phyloP scores from a whole-genome alignment of 2,329 filamentous ascomycete species.

The Colletotrichum ledebouriae region DNA sequence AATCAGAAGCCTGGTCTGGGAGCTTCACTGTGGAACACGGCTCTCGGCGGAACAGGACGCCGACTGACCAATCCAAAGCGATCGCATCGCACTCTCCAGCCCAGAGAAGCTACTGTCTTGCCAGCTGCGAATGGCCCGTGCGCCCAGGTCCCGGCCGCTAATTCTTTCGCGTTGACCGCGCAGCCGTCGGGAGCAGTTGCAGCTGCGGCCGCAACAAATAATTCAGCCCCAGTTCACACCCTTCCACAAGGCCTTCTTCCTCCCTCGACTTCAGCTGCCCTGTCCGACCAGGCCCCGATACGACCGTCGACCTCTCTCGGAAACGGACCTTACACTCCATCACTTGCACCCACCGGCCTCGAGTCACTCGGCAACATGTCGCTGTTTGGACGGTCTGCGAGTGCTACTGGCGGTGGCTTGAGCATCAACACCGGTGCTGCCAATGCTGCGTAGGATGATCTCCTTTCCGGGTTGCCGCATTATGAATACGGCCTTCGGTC shows the following conservation, averaged over 20 bases:
- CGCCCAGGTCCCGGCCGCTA: conserved; percentile 24
- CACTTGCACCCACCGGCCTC: conserved; percentile 8
- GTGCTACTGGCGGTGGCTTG: conserved; percentile 61
- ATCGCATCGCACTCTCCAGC: conserved; percentile 22
- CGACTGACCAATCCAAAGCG: conserved; percentile 24
- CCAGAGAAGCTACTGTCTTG: conserved; percentile 7
- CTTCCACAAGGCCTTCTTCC: not conserved
- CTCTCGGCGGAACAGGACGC: not conserved
- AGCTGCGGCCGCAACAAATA: conserved; percentile 10
- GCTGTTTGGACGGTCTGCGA: conserved; percentile 34
- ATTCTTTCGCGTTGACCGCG: conserved; percentile 38
- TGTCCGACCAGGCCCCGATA: not conserved
- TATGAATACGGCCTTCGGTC: not conserved
- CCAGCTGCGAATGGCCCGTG: conserved; percentile 32
- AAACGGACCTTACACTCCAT: not conserved
- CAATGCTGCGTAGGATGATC: conserved; percentile 65
- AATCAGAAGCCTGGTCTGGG: not conserved
- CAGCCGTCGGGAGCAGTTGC: not conserved
- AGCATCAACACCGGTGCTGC: conserved; percentile 75
- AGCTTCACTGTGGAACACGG: not conserved
- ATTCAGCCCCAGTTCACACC: conserved; percentile 1
- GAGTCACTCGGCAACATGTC: conserved; percentile 20
- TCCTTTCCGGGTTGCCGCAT: conserved; percentile 9
- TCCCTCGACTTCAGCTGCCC: not conserved
- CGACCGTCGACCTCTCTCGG: not conserved